A percentile compares a stretch with the other conserved stretches of the same genome.
These are phyloP conservation scores for Debaryomyces tyrocola DNA, from an alignment of 805 yeast genomes.

Conservation along the genomic window DNA sequence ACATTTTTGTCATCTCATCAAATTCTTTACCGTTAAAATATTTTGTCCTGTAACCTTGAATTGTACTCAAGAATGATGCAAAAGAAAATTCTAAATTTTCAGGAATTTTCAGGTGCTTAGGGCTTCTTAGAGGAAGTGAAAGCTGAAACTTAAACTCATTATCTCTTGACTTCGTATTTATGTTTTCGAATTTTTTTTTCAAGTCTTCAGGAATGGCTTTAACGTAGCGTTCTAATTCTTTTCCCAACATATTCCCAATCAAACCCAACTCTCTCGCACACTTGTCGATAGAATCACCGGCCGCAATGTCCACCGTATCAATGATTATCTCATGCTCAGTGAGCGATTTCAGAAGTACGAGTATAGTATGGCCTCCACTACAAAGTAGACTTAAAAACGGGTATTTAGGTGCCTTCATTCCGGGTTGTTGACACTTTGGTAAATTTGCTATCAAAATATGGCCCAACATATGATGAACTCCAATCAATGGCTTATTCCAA, in stretches of 20 bases:
- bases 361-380: conserved; percentile 94
- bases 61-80: conserved; percentile 67
- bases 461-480: conserved; percentile 96
- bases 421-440: conserved; percentile 43
- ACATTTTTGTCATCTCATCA: conserved; percentile 36
- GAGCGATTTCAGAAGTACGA: conserved; percentile 65
- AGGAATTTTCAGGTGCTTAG: conserved; percentile 29
- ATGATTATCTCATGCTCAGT: conserved; percentile 69
- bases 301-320: conserved; percentile 83
- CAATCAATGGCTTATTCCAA: conserved; percentile 74
- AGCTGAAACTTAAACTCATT: conserved; percentile 27
- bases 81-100: conserved; percentile 57
- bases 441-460: conserved; percentile 62
- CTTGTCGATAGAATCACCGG: conserved; percentile 92
- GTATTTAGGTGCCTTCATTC: conserved; percentile 47
- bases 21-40: conserved; percentile 9
- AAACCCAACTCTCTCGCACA: conserved; percentile 86
- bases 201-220: conserved; percentile 28
- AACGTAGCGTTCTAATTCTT: conserved; percentile 67
- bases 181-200: conserved; percentile 18
- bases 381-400: conserved; percentile 79
- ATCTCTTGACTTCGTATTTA: conserved; percentile 19
- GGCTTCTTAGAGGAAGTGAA: conserved; percentile 31
- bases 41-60: conserved; percentile 32
- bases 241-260: conserved; percentile 81